Base-by-base conservation (phyloP, 2,329 filamentous ascomycete species). In the Monosporascus sp. region DNA sequence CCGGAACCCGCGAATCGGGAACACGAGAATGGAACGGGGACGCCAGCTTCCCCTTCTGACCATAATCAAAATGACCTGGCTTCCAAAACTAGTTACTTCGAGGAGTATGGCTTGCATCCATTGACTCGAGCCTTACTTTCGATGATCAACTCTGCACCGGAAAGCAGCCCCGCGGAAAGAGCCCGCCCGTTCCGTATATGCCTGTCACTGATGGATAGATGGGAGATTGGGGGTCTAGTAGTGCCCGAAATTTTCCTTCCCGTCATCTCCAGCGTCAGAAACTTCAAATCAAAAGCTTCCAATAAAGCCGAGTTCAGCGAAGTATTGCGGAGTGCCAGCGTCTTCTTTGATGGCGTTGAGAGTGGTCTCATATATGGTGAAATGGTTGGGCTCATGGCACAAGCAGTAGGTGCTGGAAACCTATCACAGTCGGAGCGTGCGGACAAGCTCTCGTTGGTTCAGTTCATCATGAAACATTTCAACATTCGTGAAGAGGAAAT, bases 321-420 rank as follows among this genome's bases (percentile, higher is more conserved):
- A 69, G 91, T 97, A 3, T 80, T 97, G 60, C 85, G 90, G 61
- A 97, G 93, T 67, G 94, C 93, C 5, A 96, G 89, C 66, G 87
- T 94, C 41, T 99, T 99, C 72, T 99, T 99, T 61, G 94, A 99
- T 66, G 93, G 93, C 5, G 93, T 97, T 40, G 94, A 99, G 71
- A 96, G 92, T 63, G 88, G 89, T 7, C 77, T 97, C 20, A 96
- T 99, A 47, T 99, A 95, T 77, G 86, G 87, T 48, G 90, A 96
- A 66, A 78, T 96, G 52, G 75, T 90, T 52, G 76, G 83, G 14
- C 78, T 94, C 43, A 75, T 94, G 55, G 78, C 79, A 1, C 78
- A 84, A 61, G 76, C 82, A n/a, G 73, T 85, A 51, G 75, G 76
- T 2, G 72, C 78, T 5, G 76, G 75, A 22, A 72, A 66, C 37